Base-by-base conservation (phyloP, 192 early-diverging fungal genomes). In the Gigaspora rosea region DNA sequence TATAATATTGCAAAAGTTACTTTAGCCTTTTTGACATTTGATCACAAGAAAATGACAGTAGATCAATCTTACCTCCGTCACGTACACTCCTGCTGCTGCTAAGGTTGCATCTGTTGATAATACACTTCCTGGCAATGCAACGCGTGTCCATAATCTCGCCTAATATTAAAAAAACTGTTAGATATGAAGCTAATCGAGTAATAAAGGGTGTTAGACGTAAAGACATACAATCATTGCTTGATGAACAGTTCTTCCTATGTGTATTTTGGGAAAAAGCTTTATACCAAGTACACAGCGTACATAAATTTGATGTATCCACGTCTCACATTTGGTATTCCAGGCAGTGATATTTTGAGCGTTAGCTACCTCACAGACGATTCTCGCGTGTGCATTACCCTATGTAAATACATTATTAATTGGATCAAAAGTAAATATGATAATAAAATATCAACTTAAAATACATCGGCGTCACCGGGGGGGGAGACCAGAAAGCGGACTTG, bases 391-490 rank as follows among this genome's bases (percentile, higher is more conserved):
- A 18, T 15, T 0, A 51, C 47, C 46, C 61, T 75, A 32, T 75
- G 46, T 63, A 75, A 75, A 18, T 64, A 75, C 49, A 75, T 50
- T 75, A 75, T 63, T 59, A 48, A 63, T 75, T 41, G 41, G 7
- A 3, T 56, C 22, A 57, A 63, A 75, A 72, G 5, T 22, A 72
- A 72, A n/a, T 22, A 8, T 67, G 47, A 18, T n/a, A 68, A 9
- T 57, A 36, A 32, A 72, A n/a, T 72, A 72, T 36, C 51, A 56
- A 57, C 9, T 12, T 18, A 71, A 56, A 71, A 18, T 73, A 58
- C 52, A 20, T 46, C 16, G 20, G 18, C 16, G 3, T 73, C 52
- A 3, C 71, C 41, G 0, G 54, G 35, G 9, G 9, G 71, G 71
- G 0, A 51, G 52, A 57, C 54, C 54, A 46, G 71, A 54, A 18